A percentile compares a stretch with the other conserved stretches of the same genome.
Evolutionary conservation across 345 rosid species (phyloP).

Genomic region (Melaleuca alternifolia): DNA sequence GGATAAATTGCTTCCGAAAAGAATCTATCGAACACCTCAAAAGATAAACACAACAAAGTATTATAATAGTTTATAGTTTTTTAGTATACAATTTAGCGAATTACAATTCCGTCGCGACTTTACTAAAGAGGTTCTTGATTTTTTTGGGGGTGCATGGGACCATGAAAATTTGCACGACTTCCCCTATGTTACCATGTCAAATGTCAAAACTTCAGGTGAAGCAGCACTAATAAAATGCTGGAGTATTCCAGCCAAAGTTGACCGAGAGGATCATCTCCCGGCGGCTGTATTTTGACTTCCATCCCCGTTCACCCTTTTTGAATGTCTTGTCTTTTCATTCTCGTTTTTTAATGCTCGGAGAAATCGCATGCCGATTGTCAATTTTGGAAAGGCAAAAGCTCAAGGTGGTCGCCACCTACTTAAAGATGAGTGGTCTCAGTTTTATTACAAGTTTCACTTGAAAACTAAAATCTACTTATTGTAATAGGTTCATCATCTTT

Average conservation of each 20-base stretch:
- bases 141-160: no score
- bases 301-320: not conserved
- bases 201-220: not conserved
- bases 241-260: not conserved
- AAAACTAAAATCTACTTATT: no score
- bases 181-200: not conserved
- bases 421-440: no score
- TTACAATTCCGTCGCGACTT: accelerated
- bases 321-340: not conserved
- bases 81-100: not conserved
- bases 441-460: no score
- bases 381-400: not conserved
- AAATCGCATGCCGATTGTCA: not conserved
- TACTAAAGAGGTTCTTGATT: no score
- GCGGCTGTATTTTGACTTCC: not conserved
- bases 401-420: not conserved
- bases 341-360: not conserved
- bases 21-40: accelerated
- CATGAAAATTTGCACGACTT: no score
- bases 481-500: no score
- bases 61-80: accelerated
- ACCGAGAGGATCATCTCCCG: not conserved
- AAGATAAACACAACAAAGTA: not conserved
- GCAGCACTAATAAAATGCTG: not conserved
- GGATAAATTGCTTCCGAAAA: accelerated